These are phyloP conservation scores for Litchi chinensis DNA, from an alignment of 345 rosid species.

Conservation along the genomic window DNA sequence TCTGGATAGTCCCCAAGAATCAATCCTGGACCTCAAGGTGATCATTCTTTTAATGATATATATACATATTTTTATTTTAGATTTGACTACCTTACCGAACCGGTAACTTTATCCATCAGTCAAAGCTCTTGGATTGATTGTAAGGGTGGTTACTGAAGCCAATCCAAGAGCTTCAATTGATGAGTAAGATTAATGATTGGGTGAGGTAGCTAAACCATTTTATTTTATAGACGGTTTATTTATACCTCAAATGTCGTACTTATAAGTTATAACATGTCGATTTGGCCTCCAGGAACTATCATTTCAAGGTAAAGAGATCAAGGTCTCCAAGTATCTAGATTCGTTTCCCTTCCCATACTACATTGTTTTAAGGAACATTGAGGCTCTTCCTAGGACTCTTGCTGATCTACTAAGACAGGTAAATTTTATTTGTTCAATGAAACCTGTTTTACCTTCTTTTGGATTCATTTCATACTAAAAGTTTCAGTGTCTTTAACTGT, in stretches of 20 bases:
- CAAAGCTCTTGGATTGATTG: too few relatives aligned
- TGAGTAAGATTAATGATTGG: too few relatives aligned
- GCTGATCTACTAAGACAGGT: slow-evolving; percentile 95
- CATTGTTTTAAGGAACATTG: slow-evolving; percentile 72
- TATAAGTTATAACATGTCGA: neutral
- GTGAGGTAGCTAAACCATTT: neutral
- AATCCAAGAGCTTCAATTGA: too few relatives aligned
- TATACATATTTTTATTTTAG: neutral
- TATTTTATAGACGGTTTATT: neutral
- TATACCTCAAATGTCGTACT: neutral
- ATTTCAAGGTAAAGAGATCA: slow-evolving; percentile 39
- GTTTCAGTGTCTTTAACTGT: neutral
- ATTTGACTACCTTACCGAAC: too few relatives aligned
- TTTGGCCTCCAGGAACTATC: slow-evolving; percentile 54
- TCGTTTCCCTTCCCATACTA: slow-evolving; percentile 94
- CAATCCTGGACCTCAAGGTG: slow-evolving; percentile 75
- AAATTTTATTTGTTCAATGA: slow-evolving; percentile 2
- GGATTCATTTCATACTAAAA: neutral
- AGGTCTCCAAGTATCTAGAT: slow-evolving; percentile 63
- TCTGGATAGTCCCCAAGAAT: slow-evolving; percentile 66
- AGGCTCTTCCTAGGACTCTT: slow-evolving; percentile 85
- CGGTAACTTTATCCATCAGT: too few relatives aligned
- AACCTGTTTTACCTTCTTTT: neutral
- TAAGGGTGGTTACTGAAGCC: too few relatives aligned
- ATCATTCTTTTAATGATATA: neutral